Base-by-base conservation (phyloP, 352 stramenopile species). In the Globisporangium emineosum region DNA sequence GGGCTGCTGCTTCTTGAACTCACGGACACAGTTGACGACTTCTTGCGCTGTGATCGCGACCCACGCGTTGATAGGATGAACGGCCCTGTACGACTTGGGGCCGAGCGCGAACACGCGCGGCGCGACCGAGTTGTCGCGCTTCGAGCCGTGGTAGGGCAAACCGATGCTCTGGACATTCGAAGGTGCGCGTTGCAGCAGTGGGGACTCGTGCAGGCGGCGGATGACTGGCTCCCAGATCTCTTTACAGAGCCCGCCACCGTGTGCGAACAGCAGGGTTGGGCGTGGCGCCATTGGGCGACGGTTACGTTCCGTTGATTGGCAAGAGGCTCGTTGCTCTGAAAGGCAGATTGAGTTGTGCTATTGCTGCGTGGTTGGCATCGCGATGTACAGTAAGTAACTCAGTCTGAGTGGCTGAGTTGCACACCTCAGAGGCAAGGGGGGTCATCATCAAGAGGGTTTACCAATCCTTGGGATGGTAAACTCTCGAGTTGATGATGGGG, bases 201-300 rank as follows among this genome's bases (percentile, higher is more conserved):
- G 55, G 5, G 75, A 73, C 12, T 43, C 57, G 50, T 69, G 56
- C 30, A 86, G 51, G 10, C 71, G 79, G 23, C 61, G 56, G 40
- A 84, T 62, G 43, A 88, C 73, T 5, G 79, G 79, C 19, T 73
- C 68, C 79, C 79, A 88, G 1, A 71, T 63, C 19, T 86, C 64
- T 51, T 78, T 74, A 53, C 75, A 85, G 58, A 85, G 84, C 15
- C 77, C 69, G 15, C 62, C 65, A 43, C 75, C 79, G 49, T 88
- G 79, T 15, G 69, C 62, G 49, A 88, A 85, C 8, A 88, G 62
- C 43, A 88, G 64, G 23, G 75, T 85, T 12, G 4, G 23, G 13
- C 25, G 49, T 32, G 21, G 40, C 33, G 21, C 50, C 27, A 57
- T 57, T 5, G 51, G 19, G n/a, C 42, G 29, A 6, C 29, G 29